Evolutionary conservation across 2,329 filamentous ascomycete species (phyloP).

Genomic region (Hymenoscyphus scutula): DNA sequence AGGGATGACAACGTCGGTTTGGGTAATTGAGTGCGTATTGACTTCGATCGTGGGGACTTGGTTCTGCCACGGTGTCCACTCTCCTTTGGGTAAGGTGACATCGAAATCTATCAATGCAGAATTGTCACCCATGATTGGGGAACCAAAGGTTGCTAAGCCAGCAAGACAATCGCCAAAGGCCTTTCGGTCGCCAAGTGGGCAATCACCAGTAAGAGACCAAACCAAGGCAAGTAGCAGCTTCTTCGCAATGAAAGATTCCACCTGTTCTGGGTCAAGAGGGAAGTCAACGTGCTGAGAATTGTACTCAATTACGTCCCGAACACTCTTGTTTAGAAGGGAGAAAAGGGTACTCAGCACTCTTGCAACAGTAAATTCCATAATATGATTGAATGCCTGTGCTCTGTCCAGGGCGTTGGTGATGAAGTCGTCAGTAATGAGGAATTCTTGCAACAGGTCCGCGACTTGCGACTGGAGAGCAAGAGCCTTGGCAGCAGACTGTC

Average conservation of each 20-base stretch:
- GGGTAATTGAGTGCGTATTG: constrained; percentile 96
- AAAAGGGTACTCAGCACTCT: constrained; percentile 91
- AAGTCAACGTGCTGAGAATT: constrained; percentile 94
- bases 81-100: constrained; percentile 78
- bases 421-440: constrained; percentile 77
- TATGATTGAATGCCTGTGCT: constrained; percentile 80
- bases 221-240: constrained; percentile 90
- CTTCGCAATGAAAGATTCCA: constrained; percentile 87
- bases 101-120: constrained; percentile 95
- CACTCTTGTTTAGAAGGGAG: constrained; percentile 91
- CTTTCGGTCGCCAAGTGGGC: constrained; percentile 83
- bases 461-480: constrained; percentile 75
- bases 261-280: constrained; percentile 82
- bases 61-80: constrained; percentile 92
- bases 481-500: constrained; percentile 73
- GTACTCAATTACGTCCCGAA: constrained; percentile 90
- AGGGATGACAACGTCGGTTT: constrained; percentile 97
- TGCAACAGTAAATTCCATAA: constrained; percentile 96
- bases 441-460: constrained; percentile 73
- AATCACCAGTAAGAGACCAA: constrained; percentile 96
- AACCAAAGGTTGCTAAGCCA: constrained; percentile 79
- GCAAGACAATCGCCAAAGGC: constrained; percentile 82
- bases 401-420: constrained; percentile 73
- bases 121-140: constrained; percentile 72
- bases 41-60: constrained; percentile 94